Evolutionary conservation across 176 grass and related monocot species (phyloP).

Genomic region (Ensete glaucum): DNA sequence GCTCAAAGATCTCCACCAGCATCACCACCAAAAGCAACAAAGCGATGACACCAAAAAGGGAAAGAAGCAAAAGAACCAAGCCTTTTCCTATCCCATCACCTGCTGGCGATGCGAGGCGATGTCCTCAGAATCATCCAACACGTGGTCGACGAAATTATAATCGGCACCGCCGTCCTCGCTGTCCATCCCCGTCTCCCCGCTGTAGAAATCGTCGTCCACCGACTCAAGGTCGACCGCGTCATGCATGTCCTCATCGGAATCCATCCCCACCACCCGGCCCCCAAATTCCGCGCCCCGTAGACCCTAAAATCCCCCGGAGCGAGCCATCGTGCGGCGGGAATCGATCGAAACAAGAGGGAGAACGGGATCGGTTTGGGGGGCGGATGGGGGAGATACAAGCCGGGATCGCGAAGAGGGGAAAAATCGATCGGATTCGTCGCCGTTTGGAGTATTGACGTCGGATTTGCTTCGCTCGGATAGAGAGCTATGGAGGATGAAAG

Average conservation of each 20-base stretch:
- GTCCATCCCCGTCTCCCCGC: slow-evolving; percentile 59
- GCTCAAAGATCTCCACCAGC: neutral
- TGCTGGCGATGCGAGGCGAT: slow-evolving; percentile 61
- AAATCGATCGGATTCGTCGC: too few species aligned
- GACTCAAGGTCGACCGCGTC: slow-evolving; percentile 61
- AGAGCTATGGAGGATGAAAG: too few species aligned
- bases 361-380: too few species aligned
- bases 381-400: too few species aligned
- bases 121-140: slow-evolving; percentile 67
- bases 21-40: too few species aligned
- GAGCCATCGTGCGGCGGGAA: neutral
- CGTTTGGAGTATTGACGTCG: too few species aligned
- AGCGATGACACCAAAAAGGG: neutral
- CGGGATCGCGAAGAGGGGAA: too few species aligned
- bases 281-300: slow-evolving; percentile 23
- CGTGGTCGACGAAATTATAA: slow-evolving; percentile 94
- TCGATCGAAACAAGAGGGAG: too few species aligned
- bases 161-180: slow-evolving; percentile 64
- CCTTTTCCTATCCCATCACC: slow-evolving; percentile 27
- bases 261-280: slow-evolving; percentile 30
- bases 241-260: slow-evolving; percentile 97
- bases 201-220: slow-evolving; percentile 75
- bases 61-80: slow-evolving; percentile 4
- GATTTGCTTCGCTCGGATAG: too few species aligned
- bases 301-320: slow-evolving; percentile 19